A percentile compares a stretch with the other conserved stretches of the same genome.
phyloP scores from a whole-genome alignment of 805 yeast species.

The Metschnikowia kofuensis region DNA sequence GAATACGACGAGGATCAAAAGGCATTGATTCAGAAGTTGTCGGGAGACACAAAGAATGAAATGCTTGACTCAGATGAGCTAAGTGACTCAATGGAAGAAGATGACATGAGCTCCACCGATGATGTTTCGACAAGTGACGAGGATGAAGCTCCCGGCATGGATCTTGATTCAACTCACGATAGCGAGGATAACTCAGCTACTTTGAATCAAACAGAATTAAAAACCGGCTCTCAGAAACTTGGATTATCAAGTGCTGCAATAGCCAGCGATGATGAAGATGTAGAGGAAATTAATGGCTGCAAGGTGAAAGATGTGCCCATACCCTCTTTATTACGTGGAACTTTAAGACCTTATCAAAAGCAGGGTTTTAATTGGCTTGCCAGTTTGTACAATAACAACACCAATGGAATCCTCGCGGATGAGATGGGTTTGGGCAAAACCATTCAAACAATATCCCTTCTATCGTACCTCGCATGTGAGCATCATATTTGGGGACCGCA shows the following conservation, averaged over 20 bases:
- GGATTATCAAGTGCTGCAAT: background rate
- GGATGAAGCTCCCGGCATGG: background rate
- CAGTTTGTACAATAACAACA: constrained; percentile 83
- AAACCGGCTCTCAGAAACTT: background rate
- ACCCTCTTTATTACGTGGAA: constrained; percentile 77
- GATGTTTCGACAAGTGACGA: constrained; percentile 14
- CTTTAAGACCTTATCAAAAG: constrained; percentile 85
- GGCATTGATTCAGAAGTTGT: constrained; percentile 23
- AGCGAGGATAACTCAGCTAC: constrained; percentile 2
- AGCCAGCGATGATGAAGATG: constrained; percentile 12
- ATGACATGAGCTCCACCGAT: constrained; percentile 8
- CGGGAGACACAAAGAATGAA: constrained; percentile 15
- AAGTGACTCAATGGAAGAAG: constrained; percentile 19
- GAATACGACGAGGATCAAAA: constrained; percentile 37
- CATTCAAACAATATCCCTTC: constrained; percentile 86
- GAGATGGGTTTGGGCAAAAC: constrained; percentile 99
- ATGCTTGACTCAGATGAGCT: constrained; percentile 19
- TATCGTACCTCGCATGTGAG: constrained; percentile 88
- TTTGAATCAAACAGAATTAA: background rate
- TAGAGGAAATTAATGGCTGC: constrained; percentile 40
- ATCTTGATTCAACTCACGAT: background rate
- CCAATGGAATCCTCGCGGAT: constrained; percentile 96
- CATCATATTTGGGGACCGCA: constrained; percentile 98
- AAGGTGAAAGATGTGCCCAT: constrained; percentile 63
- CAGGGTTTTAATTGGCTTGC: constrained; percentile 98